A percentile compares a stretch with the other conserved stretches of the same genome.
These are phyloP conservation scores for Alternaria rosae DNA, from an alignment of 2,329 filamentous ascomycete species.

Conservation along the genomic window DNA sequence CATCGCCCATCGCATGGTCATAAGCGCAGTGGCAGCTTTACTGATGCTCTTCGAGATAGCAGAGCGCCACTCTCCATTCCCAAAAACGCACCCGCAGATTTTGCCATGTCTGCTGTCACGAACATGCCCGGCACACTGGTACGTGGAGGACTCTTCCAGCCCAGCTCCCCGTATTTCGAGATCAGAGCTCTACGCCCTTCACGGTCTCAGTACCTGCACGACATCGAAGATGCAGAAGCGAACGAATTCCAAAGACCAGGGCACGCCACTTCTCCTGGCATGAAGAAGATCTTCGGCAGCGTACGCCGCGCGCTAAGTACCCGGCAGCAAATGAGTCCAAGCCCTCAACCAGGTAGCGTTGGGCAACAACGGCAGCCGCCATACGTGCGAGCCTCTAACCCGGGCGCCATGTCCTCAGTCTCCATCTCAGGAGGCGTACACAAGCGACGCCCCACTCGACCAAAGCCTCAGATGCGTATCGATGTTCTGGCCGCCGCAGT, in stretches of 20 bases:
- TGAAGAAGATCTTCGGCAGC: conserved; percentile 86
- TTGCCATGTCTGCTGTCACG: conserved; percentile 63
- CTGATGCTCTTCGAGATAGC: conserved; percentile 80
- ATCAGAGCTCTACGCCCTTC: conserved; percentile 43
- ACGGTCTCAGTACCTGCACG: conserved; percentile 43
- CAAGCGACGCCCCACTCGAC: conserved; percentile 41
- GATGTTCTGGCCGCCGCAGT: conserved; percentile 83
- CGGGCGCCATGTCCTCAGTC: conserved; percentile 30
- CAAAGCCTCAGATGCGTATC: conserved; percentile 67
- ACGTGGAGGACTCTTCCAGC: conserved; percentile 83
- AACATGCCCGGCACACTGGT: conserved; percentile 85
- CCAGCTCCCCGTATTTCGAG: conserved; percentile 81
- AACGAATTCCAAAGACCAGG: conserved; percentile 32
- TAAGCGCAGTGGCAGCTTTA: conserved; percentile 86
- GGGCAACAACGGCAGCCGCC: conserved; percentile 33
- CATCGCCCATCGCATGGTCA: conserved; percentile 60
- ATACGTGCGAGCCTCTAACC: conserved; percentile 40
- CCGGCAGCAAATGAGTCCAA: conserved; percentile 46
- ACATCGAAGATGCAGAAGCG: conserved; percentile 34
- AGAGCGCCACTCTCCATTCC: conserved; percentile 60
- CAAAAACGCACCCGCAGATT: conserved; percentile 52
- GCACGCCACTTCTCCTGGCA: conserved; percentile 63
- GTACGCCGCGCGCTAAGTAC: conserved; percentile 83
- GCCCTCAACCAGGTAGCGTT: conserved; percentile 30
- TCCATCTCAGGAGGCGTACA: conserved; percentile 40